phyloP scores from a whole-genome alignment of 495 filamentous ascomycete genomes.

The Penicillium daleae region DNA sequence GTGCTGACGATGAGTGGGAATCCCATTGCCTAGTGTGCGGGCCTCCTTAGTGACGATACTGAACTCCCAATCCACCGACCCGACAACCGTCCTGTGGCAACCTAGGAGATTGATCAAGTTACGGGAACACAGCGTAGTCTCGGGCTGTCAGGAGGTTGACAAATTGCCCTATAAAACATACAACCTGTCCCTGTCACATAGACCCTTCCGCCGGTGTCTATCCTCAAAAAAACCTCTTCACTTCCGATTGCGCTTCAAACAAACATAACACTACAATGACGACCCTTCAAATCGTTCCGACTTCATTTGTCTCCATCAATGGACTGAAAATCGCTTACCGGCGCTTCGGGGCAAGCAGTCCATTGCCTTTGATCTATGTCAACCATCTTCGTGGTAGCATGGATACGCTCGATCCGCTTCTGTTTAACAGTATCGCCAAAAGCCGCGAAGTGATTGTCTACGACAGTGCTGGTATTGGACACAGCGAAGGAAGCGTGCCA shows the following conservation, averaged over 20 bases:
- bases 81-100: neutral
- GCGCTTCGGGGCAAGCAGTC: conserved; percentile 2
- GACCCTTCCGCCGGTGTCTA: neutral
- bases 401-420: conserved; percentile 9
- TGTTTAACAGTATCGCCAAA: conserved; percentile 9
- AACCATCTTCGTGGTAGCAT: conserved; percentile 9
- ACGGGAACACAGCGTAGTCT: neutral
- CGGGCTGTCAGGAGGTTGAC: neutral
- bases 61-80: conserved; percentile 1
- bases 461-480: conserved; percentile 8
- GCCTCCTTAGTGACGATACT: neutral
- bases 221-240: neutral
- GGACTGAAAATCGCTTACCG: conserved; percentile 6
- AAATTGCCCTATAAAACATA: conserved; percentile 2
- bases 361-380: conserved; percentile 9
- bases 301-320: conserved; percentile 5
- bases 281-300: conserved; percentile 4
- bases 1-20: conserved; percentile 1
- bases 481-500: conserved; percentile 2
- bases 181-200: neutral
- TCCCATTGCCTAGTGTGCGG: conserved; percentile 4
- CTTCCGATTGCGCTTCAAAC: neutral
- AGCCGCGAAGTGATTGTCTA: conserved; percentile 5
- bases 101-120: neutral
- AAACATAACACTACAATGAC: conserved; percentile 7